Evolutionary conservation across 176 grass and related monocot species (phyloP).

Genomic region (Ampelocalamus luodianensis): DNA sequence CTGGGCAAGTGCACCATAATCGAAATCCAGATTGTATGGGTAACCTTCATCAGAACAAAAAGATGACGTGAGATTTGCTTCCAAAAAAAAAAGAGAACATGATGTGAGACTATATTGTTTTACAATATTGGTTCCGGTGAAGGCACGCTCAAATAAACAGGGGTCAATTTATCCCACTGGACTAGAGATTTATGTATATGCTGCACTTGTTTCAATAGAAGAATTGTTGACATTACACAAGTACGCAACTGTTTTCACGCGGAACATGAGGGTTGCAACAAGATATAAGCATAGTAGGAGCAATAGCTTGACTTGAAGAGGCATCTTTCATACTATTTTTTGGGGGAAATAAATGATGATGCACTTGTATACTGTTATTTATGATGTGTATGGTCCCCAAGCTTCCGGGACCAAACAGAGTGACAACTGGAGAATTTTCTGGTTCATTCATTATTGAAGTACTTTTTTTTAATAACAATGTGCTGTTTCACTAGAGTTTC

Average conservation of each 20-base stretch:
- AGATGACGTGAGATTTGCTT: not conserved
- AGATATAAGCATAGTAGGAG: not conserved
- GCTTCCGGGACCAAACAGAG: not conserved
- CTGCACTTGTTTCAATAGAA: not conserved
- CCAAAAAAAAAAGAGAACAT: not conserved
- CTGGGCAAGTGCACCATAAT: constrained; percentile 71
- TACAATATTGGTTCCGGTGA: not conserved
- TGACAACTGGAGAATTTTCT: not conserved
- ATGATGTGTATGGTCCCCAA: not conserved
- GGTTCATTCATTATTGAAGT: not conserved
- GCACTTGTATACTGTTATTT: not conserved
- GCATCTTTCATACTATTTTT: not conserved
- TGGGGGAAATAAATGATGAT: not conserved
- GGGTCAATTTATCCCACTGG: not conserved
- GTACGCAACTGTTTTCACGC: not conserved
- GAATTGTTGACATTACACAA: not conserved
- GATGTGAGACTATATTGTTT: not conserved
- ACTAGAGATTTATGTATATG: constrained; percentile 12
- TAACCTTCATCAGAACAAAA: constrained; percentile 58
- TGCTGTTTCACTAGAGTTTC: not conserved
- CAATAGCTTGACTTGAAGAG: not conserved
- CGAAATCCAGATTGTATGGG: constrained; percentile 89
- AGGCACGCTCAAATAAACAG: not conserved
- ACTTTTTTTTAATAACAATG: not conserved
- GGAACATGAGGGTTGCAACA: not conserved